Evolutionary conservation across 2,329 filamentous ascomycete genomes (phyloP), one percentile per base, ranked within the genome.

Genomic region (Metarhizium guizhouense): DNA sequence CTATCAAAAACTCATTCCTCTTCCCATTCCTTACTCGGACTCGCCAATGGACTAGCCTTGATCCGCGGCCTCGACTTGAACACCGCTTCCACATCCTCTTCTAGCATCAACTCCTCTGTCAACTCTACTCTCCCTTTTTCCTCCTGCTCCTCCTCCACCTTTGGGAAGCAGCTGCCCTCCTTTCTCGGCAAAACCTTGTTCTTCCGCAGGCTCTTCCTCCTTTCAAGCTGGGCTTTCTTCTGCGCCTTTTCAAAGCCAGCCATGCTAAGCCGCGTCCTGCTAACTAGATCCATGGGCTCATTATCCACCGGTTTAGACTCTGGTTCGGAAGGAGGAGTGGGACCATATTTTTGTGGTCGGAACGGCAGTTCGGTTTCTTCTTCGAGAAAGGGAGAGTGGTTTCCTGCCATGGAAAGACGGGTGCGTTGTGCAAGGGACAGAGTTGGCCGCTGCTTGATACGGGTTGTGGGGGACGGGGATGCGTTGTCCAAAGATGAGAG

Each of bases 1-100:
- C 4, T 7, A 14, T 18, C 13, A 48, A 10, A 25, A 29, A n/a
- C 4, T 48, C 25, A 30, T 61, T 59, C 47, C 43, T 62, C 2
- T 5, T 20, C 60, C 65, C 65, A 71, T 30, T 71, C 67, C 56
- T 68, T 72, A 6, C 66, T 70, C 2, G 80, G 80, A 55, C 75
- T 80, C 8, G 75, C 73, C 2, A 84, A 68, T 2, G 91, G 90
- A 67, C 90, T 95, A 11, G 82, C 82, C 60, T 86, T 85, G 61
- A 96, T 83, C 69, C 85, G 87, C 0, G 92, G 92, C 60, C 92
- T 74, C 60, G 88, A 92, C 71, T 86, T 89, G 68, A 96, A 96
- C 1, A 96, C 86, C 30, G 86, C 87, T 57, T 88, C 86, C 68
- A 90, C 88, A 58, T 95, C 90, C 61, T 90, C 85, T 54, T 85